Conservation (phyloP, 1,139 yeast species). For the Yamadazyma atmosphaerica region DNA sequence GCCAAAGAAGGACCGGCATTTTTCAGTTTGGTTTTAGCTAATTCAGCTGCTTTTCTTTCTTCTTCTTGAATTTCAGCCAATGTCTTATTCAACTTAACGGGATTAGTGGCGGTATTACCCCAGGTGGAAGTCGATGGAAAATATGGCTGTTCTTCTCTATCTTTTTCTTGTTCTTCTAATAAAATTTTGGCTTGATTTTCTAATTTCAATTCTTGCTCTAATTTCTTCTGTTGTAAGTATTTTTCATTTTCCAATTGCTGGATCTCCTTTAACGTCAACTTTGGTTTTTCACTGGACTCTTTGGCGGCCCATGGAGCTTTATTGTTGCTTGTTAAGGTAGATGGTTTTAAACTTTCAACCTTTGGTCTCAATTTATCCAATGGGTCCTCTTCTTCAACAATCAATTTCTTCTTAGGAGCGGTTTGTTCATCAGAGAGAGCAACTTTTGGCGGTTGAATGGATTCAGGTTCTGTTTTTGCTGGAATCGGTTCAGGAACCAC, state of each 20-base stretch:
- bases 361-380: conserved; percentile 5
- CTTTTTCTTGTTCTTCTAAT: conserved; percentile 23
- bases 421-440: background rate
- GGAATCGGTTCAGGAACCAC: conserved; percentile 4
- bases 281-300: conserved; percentile 35
- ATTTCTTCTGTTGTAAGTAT: conserved; percentile 36
- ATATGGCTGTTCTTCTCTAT: conserved; percentile 18
- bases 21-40: conserved; percentile 25
- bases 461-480: too few relatives aligned
- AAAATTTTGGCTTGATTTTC: conserved; percentile 17
- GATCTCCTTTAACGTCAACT: conserved; percentile 66
- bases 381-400: conserved; percentile 3
- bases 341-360: conserved; percentile 16
- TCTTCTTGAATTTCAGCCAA: conserved; percentile 48
- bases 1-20: conserved; percentile 25
- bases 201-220: conserved; percentile 30
- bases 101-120: conserved; percentile 40
- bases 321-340: conserved; percentile 10
- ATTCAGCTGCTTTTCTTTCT: conserved; percentile 40
- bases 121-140: conserved; percentile 56
- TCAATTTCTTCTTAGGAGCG: background rate
- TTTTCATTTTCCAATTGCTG: conserved; percentile 67
- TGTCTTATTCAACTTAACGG: conserved; percentile 29
- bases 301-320: conserved; percentile 62
- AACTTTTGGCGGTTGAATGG: background rate